Base-by-base conservation (phyloP, 371 early-diverging fungal genomes). In the Coemansia sp. region DNA sequence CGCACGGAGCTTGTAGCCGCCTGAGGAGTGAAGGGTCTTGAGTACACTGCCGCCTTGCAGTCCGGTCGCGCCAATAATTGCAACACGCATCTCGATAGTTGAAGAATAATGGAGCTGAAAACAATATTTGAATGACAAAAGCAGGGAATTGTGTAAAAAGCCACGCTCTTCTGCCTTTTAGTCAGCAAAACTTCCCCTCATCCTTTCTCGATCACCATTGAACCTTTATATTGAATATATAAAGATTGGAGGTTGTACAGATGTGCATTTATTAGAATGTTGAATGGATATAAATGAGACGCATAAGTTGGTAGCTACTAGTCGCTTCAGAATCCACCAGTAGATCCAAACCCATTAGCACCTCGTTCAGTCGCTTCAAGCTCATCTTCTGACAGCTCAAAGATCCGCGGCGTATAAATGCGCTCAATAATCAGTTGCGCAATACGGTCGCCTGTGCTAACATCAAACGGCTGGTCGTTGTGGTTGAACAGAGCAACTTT, bases 401-500 rank as follows among this genome's bases (percentile, higher is more conserved):
- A 78, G 0, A 95, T 87, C 7, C 88, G 88, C 7, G 95, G 93
- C 2, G 89, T 91, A 54, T 78, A 85, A 34, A 97, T 93, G 53
- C 85, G 83, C 75, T 95, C 97, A 26, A 99, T 82, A 31, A 99
- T 86, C 60, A 98, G 80, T 81, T 99, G 99, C n/a, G 99, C 99
- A 80, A 99, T 87, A 63, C 99, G 88, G 77, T 99, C 99, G 14
- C 99, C 98, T 52, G 86, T 81, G 52, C 88, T 85, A 59, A 98
- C 84, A 64, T 84, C 59, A 78, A 92, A 97, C 26, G 90, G 90
- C 0, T 80, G 71, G 34, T 92, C 84, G 40, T 88, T 82, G 80
- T 95, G 91, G 82, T 99, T 99, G 75, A 96, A 97, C 77, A 98
- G 67, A 2, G 97, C 84, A 6, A 96, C 88, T 53, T 90, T 88